These are phyloP conservation scores for Nakaseomyces glabratus DNA, from an alignment of 1,139 yeast genomes.

Conservation along the genomic window DNA sequence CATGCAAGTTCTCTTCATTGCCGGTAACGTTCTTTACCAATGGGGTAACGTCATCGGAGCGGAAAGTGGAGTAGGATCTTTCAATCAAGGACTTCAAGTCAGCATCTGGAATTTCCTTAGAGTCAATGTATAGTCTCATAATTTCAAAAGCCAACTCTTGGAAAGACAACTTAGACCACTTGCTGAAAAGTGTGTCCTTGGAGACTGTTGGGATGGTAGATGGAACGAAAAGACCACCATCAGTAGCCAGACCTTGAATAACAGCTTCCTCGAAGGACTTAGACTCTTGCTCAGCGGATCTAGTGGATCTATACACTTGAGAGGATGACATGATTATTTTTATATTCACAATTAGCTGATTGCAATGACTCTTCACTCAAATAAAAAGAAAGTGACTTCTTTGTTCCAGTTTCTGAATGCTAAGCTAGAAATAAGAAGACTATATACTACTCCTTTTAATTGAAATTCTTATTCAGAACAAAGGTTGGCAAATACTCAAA, in stretches of 20 bases:
- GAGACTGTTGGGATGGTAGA: conserved; percentile 67
- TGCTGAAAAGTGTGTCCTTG: conserved; percentile 41
- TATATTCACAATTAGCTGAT: no score
- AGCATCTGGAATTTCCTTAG: conserved; percentile 56
- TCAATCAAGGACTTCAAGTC: conserved; percentile 57
- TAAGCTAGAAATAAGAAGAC: no score
- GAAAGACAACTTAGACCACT: conserved; percentile 71
- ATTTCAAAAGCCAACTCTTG: conserved; percentile 81
- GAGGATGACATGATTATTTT: conserved; percentile 31
- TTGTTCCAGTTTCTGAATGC: no score
- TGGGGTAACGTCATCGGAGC: conserved; percentile 82
- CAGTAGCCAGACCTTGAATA: conserved; percentile 88
- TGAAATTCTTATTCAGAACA: no score
- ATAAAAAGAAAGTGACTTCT: no score
- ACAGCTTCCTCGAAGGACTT: conserved; percentile 86
- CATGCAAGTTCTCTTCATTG: conserved; percentile 50
- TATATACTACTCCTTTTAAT: no score
- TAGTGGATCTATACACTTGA: conserved; percentile 76
- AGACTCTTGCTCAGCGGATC: conserved; percentile 49
- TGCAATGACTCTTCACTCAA: no score
- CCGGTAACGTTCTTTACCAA: conserved; percentile 49
- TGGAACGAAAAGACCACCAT: conserved; percentile 93
- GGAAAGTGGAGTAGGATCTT: conserved; percentile 81
- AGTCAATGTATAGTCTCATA: conserved; percentile 66
- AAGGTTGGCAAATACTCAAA: no score